phyloP scores from a whole-genome alignment of 2,329 filamentous ascomycete genomes.

The Colletotrichum sp. region DNA sequence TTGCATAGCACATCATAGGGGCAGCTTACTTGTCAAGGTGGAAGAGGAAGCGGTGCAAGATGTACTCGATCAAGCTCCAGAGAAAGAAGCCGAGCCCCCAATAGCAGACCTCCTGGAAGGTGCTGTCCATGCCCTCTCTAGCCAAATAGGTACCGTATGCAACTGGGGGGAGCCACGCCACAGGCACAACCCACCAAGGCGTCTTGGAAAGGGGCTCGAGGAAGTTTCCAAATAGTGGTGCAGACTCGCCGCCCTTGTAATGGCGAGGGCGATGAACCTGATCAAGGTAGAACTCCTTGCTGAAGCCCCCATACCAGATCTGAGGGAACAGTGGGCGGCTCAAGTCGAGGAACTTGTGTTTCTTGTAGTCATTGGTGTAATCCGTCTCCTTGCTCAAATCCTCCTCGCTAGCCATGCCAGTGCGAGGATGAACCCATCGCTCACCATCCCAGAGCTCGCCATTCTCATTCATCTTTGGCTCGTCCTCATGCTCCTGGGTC shows the following conservation, averaged over 20 bases:
- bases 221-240: constrained; percentile 96
- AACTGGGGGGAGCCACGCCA: constrained; percentile 83
- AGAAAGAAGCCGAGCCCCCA: constrained; percentile 75
- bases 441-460: constrained; percentile 23
- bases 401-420: constrained; percentile 88
- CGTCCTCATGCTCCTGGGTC: constrained; percentile 31
- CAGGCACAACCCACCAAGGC: constrained; percentile 89
- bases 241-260: constrained; percentile 91
- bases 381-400: constrained; percentile 91
- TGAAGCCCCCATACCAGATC: constrained; percentile 86
- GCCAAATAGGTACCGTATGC: constrained; percentile 74
- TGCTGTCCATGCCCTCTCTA: constrained; percentile 61
- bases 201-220: constrained; percentile 97
- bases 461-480: constrained; percentile 29
- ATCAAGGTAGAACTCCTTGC: constrained; percentile 94
- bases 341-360: constrained; percentile 92
- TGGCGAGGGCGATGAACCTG: constrained; percentile 96
- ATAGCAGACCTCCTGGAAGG: constrained; percentile 58
- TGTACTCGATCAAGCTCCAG: constrained; percentile 92
- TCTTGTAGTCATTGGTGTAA: constrained; percentile 75
- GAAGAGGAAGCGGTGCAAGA: constrained; percentile 88
- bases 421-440: constrained; percentile 61
- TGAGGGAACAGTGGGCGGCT: constrained; percentile 84
- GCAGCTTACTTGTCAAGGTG: constrained; percentile 84
- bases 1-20: background rate